A percentile compares a stretch with the other conserved stretches of the same genome.
Evolutionary conservation across 257 asterid species (phyloP).

Genomic region (Craterostigma plantagineum): DNA sequence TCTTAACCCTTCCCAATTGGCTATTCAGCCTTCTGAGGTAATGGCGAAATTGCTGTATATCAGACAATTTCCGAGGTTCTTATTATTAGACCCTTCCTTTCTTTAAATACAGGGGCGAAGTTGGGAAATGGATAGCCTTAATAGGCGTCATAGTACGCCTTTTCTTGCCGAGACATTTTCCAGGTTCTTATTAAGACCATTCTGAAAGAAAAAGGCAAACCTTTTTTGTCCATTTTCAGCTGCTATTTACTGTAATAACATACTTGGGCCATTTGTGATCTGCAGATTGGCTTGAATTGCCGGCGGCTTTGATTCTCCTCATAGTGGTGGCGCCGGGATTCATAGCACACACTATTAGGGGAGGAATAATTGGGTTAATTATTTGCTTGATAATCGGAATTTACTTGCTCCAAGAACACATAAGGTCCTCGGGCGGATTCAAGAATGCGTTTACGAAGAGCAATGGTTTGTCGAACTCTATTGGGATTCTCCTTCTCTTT

Average conservation of each 20-base stretch:
- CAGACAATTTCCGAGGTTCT: too few species aligned
- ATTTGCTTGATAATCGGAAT: slow-evolving; percentile 54
- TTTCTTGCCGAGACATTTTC: slow-evolving; percentile 44
- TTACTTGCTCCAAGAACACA: slow-evolving; percentile 82
- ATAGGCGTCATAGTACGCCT: slow-evolving; percentile 48
- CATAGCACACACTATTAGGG: slow-evolving; percentile 31
- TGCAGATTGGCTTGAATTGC: slow-evolving; percentile 87
- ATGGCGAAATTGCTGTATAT: background rate
- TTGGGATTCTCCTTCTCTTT: slow-evolving; percentile 59
- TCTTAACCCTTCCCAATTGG: slow-evolving; percentile 59
- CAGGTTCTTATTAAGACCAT: slow-evolving; percentile 21
- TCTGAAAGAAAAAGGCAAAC: too few species aligned
- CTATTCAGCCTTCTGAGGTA: slow-evolving; percentile 53
- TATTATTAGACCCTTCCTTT: too few species aligned
- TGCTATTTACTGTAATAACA: background rate
- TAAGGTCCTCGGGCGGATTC: slow-evolving; percentile 84
- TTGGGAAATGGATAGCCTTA: slow-evolving; percentile 69
- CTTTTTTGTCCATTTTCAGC: background rate
- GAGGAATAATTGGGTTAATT: slow-evolving; percentile 18
- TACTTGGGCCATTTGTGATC: too few species aligned
- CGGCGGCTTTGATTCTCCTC: slow-evolving; percentile 55
- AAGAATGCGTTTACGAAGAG: slow-evolving; percentile 64
- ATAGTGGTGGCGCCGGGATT: slow-evolving; percentile 62
- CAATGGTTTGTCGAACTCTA: slow-evolving; percentile 53
- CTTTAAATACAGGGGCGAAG: slow-evolving; percentile 41